A percentile compares a stretch with the other conserved stretches of the same genome.
Evolutionary conservation across 1,284 basidiomycete genomes (phyloP).

Genomic region (Cryptococcus wingfieldii): DNA sequence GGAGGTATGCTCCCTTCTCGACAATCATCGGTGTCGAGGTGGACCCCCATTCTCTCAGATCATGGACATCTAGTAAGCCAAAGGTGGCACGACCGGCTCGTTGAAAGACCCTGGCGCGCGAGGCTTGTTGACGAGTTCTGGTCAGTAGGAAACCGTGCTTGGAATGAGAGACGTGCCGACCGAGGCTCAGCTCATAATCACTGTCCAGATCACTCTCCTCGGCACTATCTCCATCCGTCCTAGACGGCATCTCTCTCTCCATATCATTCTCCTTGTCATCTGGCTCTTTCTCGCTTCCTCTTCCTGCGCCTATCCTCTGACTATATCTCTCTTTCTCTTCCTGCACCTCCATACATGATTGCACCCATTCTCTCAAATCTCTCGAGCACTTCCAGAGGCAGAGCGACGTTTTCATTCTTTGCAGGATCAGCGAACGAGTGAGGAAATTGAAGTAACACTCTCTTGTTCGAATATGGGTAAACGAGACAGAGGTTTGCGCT

Average conservation of each 20-base stretch:
- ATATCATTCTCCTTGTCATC: not conserved
- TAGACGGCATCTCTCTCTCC: slow-evolving; percentile 12
- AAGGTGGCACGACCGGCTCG: not conserved
- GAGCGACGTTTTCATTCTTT: slow-evolving; percentile 23
- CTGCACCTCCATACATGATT: slow-evolving; percentile 4
- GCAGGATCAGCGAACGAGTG: slow-evolving; percentile 23
- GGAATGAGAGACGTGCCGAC: slow-evolving; percentile 17
- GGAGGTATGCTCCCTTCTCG: not conserved
- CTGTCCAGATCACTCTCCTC: slow-evolving; percentile 30
- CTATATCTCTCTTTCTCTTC: too few species aligned
- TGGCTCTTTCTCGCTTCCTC: too few species aligned
- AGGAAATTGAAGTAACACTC: slow-evolving; percentile 15
- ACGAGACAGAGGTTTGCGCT: not conserved
- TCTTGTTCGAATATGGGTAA: not conserved
- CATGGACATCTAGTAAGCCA: not conserved
- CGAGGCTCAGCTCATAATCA: slow-evolving; percentile 20
- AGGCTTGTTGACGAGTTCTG: slow-evolving; percentile 6
- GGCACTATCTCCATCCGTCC: slow-evolving; percentile 30
- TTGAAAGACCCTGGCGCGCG: slow-evolving; percentile 6
- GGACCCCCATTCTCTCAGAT: not conserved
- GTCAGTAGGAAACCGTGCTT: not conserved
- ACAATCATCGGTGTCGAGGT: too few species aligned
- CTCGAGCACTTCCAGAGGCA: slow-evolving; percentile 23
- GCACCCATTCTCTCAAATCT: slow-evolving; percentile 21
- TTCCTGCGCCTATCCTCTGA: too few species aligned